Conservation (phyloP, 345 rosid genomes). For the Populus nigra region DNA sequence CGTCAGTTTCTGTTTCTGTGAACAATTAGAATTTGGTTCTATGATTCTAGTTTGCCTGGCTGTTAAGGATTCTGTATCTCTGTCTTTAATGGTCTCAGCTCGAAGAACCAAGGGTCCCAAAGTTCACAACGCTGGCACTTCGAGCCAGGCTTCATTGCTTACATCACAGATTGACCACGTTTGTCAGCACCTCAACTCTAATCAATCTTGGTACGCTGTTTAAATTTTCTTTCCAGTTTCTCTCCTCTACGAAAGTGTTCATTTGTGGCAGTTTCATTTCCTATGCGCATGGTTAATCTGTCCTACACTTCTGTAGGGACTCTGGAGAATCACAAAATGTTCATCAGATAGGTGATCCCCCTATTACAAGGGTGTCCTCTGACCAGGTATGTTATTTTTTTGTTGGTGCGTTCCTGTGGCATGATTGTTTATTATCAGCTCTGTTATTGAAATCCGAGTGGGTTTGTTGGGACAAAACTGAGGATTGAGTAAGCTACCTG, state of each 20-base stretch:
- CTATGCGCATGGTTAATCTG: not conserved
- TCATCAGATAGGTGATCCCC: conserved; percentile 31
- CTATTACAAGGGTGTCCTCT: conserved; percentile 57
- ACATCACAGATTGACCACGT: conserved; percentile 15
- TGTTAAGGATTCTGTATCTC: not conserved
- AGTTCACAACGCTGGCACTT: conserved; percentile 15
- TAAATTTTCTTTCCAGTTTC: not conserved
- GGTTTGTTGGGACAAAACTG: not conserved
- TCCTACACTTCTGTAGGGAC: conserved; percentile 26
- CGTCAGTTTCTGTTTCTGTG: conserved; percentile 26
- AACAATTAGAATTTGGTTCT: not conserved
- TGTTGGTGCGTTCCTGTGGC: not conserved
- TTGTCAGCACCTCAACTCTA: conserved; percentile 17
- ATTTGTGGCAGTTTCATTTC: not conserved
- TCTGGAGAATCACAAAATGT: conserved; percentile 33
- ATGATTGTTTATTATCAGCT: not conserved
- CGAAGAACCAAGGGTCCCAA: conserved; percentile 37
- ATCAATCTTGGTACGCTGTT: conserved; percentile 12
- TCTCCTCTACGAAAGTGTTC: not conserved
- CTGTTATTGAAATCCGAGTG: not conserved
- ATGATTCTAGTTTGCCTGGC: not conserved
- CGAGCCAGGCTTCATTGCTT: conserved; percentile 22
- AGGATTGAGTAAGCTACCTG: not conserved
- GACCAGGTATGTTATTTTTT: conserved; percentile 44
- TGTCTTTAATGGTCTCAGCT: conserved; percentile 36